Base-by-base conservation (phyloP, 257 asterid species). In the Ilex asprella region DNA sequence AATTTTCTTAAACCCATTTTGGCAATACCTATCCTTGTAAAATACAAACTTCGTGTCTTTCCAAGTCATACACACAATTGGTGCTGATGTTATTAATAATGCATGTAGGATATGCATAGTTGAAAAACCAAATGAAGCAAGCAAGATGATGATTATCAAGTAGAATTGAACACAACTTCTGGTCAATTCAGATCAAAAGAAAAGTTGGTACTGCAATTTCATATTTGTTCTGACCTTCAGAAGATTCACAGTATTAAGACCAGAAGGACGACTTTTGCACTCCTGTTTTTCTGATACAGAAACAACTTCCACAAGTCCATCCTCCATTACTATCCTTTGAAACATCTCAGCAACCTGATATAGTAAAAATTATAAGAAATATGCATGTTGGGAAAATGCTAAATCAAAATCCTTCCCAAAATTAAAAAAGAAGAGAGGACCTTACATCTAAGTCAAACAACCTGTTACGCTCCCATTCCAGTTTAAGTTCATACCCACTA, bases 221-320 rank as follows among this genome's bases (percentile, higher is more conserved):
- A 27, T 2, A 39, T 43, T 55, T 50, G 44, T 56, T 66, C 81
- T 73, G 43, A 89, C 97, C 97, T 89, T 89, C 61, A 89, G 78
- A 79, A 89, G 97, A 75, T 87, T 89, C 79, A 89, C 95, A 39
- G 97, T 89, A 76, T 89, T 89, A 71, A 89, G 89, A 71, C 97
- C 97, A 66, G 84, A 56, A 54, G 95, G 97, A 60, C 95, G 88
- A 59, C 84, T 72, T 79, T 89, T 90, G 60, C 73, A 52, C 73
- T 87, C 92, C 56, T 85, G 85, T 58, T 87, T 90, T 75, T 90
- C 95, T 60, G 90, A 79, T 76, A 77, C 69, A 67, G 76, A 58
- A 35, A 59, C 62, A 59, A 90, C 97, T 80, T 77, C 82, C 67
- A 77, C 65, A 68, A 62, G 59, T 66, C 95, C 88, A 64, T 78